These are phyloP conservation scores for Bipolaris zeicola DNA, from an alignment of 2,329 filamentous ascomycete species.

Conservation along the genomic window DNA sequence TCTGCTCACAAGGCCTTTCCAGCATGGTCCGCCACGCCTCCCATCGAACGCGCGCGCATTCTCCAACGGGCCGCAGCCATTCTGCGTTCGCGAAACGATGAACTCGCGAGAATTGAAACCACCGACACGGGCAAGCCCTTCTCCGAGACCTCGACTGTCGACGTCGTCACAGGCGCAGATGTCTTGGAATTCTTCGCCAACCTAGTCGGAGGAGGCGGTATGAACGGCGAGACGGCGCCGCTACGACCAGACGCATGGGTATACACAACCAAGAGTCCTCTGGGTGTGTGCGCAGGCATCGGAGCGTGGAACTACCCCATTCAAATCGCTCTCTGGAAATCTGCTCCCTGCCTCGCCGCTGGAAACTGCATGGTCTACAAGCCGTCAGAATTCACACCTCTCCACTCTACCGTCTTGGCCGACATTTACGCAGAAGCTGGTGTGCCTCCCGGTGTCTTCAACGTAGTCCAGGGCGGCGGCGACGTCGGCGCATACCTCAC, in stretches of 20 bases:
- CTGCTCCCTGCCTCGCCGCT: constrained; percentile 80
- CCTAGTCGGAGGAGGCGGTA: constrained; percentile 74
- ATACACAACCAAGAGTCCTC: constrained; percentile 78
- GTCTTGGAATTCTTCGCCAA: constrained; percentile 87
- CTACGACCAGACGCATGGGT: constrained; percentile 79
- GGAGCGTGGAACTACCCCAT: constrained; percentile 94
- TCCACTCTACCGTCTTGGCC: constrained; percentile 79
- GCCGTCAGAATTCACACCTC: constrained; percentile 82
- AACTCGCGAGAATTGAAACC: constrained; percentile 78
- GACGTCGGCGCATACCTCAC: constrained; percentile 78
- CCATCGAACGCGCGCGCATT: constrained; percentile 76
- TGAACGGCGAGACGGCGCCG: constrained; percentile 79
- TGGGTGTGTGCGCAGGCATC: constrained; percentile 85
- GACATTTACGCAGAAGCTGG: constrained; percentile 79
- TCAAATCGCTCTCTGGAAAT: constrained; percentile 90
- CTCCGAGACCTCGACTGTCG: constrained; percentile 82
- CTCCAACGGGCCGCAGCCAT: constrained; percentile 76
- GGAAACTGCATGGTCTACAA: constrained; percentile 94
- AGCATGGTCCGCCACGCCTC: constrained; percentile 75
- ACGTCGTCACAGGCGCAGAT: constrained; percentile 81
- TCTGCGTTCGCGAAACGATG: constrained; percentile 77
- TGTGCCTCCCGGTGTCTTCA: constrained; percentile 82
- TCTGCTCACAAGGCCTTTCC: constrained; percentile 75
- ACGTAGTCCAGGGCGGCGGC: constrained; percentile 80
- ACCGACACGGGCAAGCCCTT: constrained; percentile 86